Evolutionary conservation across 139 green algal species (phyloP).

Genomic region (Tetradesmus obliquus): DNA sequence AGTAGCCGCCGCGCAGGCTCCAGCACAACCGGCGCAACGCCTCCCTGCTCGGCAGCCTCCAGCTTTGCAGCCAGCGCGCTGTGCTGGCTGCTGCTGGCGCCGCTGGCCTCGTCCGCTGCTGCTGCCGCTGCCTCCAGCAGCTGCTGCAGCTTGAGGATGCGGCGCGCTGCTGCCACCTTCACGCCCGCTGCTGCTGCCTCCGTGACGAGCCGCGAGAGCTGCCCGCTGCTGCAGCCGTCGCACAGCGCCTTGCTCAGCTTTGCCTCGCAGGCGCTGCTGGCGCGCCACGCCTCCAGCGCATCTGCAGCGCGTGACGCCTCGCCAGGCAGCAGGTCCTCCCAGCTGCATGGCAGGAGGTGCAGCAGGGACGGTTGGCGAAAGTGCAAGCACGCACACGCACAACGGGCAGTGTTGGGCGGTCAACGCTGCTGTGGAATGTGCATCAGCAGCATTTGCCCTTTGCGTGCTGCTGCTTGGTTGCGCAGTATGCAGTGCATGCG

Average conservation of each 20-base stretch:
- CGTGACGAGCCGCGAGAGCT: slow-evolving; percentile 70
- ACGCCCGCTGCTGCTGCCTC: slow-evolving; percentile 77
- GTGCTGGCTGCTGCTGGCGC: slow-evolving; percentile 39
- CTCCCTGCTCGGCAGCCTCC: slow-evolving; percentile 63
- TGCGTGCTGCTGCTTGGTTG: too few species aligned
- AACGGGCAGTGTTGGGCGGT: background rate
- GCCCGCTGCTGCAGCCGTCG: slow-evolving; percentile 44
- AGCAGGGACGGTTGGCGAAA: background rate
- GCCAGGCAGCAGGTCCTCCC: slow-evolving; percentile 63
- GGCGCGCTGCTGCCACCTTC: slow-evolving; percentile 61
- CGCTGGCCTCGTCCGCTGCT: background rate
- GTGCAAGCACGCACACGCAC: background rate
- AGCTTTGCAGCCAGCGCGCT: slow-evolving; percentile 53
- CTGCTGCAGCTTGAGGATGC: slow-evolving; percentile 83
- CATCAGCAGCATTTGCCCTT: too few species aligned
- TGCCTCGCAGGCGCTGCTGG: slow-evolving; percentile 61
- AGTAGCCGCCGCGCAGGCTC: slow-evolving; percentile 40
- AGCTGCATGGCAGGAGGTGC: background rate
- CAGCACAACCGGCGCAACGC: slow-evolving; percentile 52
- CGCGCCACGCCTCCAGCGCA: slow-evolving; percentile 66
- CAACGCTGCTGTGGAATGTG: too few species aligned
- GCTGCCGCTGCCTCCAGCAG: slow-evolving; percentile 70
- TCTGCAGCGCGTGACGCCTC: slow-evolving; percentile 66
- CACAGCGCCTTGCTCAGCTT: slow-evolving; percentile 70
- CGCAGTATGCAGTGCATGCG: too few species aligned